phyloP scores from a whole-genome alignment of 495 filamentous ascomycete genomes.

The Collariella sp. region DNA sequence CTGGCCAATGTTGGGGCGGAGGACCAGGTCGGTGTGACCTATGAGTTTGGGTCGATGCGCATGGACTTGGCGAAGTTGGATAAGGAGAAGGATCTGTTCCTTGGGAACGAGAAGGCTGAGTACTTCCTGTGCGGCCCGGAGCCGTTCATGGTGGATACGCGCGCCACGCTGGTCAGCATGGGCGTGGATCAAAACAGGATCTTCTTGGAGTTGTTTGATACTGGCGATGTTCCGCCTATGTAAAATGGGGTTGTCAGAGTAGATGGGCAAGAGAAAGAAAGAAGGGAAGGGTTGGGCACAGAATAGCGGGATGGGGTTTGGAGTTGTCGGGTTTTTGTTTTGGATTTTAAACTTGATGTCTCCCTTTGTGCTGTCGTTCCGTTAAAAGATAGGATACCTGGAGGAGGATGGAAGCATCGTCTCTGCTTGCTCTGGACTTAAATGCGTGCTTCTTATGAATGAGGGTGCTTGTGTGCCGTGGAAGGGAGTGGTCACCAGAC shows the following conservation, averaged over 20 bases:
- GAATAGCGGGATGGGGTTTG: neutral
- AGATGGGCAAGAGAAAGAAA: neutral
- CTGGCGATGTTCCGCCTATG: conserved; percentile 37
- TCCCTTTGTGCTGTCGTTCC: too few relatives aligned
- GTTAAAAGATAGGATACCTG: too few relatives aligned
- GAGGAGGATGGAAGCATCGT: too few relatives aligned
- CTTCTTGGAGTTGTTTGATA: conserved; percentile 60
- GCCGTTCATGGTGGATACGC: conserved; percentile 54
- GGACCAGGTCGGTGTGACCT: conserved; percentile 47
- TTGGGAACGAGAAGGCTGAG: conserved; percentile 42
- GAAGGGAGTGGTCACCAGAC: too few relatives aligned
- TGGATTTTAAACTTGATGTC: too few relatives aligned
- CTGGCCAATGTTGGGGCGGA: conserved; percentile 28
- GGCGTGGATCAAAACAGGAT: conserved; percentile 50
- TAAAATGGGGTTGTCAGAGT: neutral
- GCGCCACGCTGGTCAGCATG: conserved; percentile 36
- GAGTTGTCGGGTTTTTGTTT: neutral
- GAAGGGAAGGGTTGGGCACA: neutral
- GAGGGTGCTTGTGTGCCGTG: too few relatives aligned
- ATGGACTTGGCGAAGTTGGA: conserved; percentile 47
- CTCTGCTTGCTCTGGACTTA: too few relatives aligned
- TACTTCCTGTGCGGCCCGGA: conserved; percentile 65
- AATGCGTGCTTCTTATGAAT: too few relatives aligned
- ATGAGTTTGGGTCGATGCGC: conserved; percentile 45
- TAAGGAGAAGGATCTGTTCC: conserved; percentile 43